Evolutionary conservation across 176 grass and related monocot genomes (phyloP).

Genomic region (bread wheat (Triticum aestivum)): DNA sequence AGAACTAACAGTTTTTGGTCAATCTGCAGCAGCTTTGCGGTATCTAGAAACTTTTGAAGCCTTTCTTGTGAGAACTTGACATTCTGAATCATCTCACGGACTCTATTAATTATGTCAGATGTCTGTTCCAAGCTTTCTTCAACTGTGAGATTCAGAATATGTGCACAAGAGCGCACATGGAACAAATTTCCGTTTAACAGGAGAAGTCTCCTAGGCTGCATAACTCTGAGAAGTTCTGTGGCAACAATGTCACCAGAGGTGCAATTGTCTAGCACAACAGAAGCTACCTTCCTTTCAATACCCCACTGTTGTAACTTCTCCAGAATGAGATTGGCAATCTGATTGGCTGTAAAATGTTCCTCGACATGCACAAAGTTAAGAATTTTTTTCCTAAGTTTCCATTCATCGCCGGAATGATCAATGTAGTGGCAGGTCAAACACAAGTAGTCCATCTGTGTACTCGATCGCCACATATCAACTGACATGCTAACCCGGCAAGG

Average conservation of each 20-base stretch:
- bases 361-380: conserved; percentile 81
- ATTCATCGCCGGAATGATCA: conserved; percentile 65
- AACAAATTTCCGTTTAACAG: conserved; percentile 76
- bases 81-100: conserved; percentile 70
- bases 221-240: conserved; percentile 64
- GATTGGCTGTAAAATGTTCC: conserved; percentile 41
- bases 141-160: conserved; percentile 77
- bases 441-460: conserved; percentile 66
- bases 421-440: conserved; percentile 93
- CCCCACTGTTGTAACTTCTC: conserved; percentile 80
- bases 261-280: conserved; percentile 81
- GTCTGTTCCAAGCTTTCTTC: conserved; percentile 76
- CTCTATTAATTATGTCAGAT: conserved; percentile 56
- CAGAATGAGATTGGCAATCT: conserved; percentile 59
- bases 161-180: conserved; percentile 67
- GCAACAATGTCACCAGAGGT: conserved; percentile 54
- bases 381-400: conserved; percentile 92
- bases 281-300: conserved; percentile 69
- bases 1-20: conserved; percentile 73
- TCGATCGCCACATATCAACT: conserved; percentile 83
- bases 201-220: conserved; percentile 66
- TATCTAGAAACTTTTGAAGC: conserved; percentile 69
- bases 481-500: conserved; percentile 75
- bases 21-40: conserved; percentile 56
- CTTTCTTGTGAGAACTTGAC: conserved; percentile 82